A percentile compares a stretch with the other conserved stretches of the same genome.
These are phyloP conservation scores for Corylus heterophylla DNA, from an alignment of 306 rosid species.

Conservation along the genomic window DNA sequence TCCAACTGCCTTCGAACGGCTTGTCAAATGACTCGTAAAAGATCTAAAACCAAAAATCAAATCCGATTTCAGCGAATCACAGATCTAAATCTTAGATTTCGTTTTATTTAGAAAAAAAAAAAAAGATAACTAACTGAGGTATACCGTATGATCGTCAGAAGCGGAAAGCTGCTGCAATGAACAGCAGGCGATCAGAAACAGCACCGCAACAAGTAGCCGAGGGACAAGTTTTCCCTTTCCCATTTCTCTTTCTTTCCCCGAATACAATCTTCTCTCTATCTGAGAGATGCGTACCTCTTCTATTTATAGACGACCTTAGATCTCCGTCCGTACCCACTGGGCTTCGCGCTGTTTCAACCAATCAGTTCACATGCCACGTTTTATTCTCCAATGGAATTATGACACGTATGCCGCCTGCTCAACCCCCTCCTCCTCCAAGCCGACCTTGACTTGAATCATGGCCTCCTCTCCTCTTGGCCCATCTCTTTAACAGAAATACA, in stretches of 20 bases:
- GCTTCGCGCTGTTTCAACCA: slow-evolving; percentile 56
- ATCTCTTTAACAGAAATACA: too few relatives aligned
- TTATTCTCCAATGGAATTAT: background rate
- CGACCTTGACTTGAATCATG: too few relatives aligned
- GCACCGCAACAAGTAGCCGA: slow-evolving; percentile 27
- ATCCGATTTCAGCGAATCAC: background rate
- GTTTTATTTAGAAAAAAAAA: background rate
- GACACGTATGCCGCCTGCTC: slow-evolving; percentile 43
- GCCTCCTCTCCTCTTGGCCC: too few relatives aligned
- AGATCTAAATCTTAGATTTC: slow-evolving; percentile 10
- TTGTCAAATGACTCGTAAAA: slow-evolving; percentile 89
- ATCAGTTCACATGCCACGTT: slow-evolving; percentile 54
- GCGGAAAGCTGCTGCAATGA: slow-evolving; percentile 49
- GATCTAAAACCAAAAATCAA: slow-evolving; percentile 41
- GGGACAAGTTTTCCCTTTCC: slow-evolving; percentile 38
- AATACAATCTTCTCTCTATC: slow-evolving; percentile 20
- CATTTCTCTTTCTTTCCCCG: slow-evolving; percentile 8
- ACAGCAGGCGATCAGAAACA: slow-evolving; percentile 43
- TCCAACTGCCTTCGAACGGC: slow-evolving; percentile 75
- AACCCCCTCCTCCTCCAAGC: slow-evolving; percentile 1
- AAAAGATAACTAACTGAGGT: background rate
- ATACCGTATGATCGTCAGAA: slow-evolving; percentile 54
- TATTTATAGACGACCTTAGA: slow-evolving; percentile 27
- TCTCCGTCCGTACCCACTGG: slow-evolving; percentile 32
- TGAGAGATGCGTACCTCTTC: slow-evolving; percentile 9